phyloP scores from a whole-genome alignment of 1,284 basidiomycete species.

The Phylloporus gajari region DNA sequence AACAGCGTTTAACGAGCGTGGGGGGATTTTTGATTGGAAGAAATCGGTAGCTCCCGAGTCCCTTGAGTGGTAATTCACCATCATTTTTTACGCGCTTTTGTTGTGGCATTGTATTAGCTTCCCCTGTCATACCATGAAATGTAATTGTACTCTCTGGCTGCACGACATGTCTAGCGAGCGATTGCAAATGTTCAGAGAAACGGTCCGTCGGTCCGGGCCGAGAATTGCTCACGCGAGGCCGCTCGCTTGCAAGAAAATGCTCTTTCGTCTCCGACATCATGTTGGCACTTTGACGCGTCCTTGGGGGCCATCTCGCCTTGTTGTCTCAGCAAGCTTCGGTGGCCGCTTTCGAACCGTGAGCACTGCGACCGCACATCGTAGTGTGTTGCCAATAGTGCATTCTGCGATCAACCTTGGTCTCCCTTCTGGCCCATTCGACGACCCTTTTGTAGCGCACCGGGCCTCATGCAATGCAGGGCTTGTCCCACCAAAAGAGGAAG shows the following conservation, averaged over 20 bases:
- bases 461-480: conserved; percentile 32
- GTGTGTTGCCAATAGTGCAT: conserved; percentile 32
- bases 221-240: not conserved
- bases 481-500: conserved; percentile 24
- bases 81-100: not conserved
- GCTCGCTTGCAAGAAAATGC: conserved; percentile 7
- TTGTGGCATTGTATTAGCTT: not conserved
- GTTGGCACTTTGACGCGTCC: conserved; percentile 1
- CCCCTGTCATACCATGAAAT: too few species aligned
- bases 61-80: conserved; percentile 26
- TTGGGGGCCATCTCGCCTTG: not conserved
- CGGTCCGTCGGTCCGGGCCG: conserved; percentile 2
- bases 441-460: conserved; percentile 23
- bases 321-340: not conserved
- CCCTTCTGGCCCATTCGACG: conserved; percentile 34
- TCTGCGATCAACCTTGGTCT: conserved; percentile 40
- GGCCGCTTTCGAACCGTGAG: conserved; percentile 9
- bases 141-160: too few species aligned
- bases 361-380: conserved; percentile 1
- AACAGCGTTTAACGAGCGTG: conserved; percentile 45
- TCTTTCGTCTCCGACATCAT: not conserved
- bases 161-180: too few species aligned
- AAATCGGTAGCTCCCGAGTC: conserved; percentile 10
- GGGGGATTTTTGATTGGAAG: conserved; percentile 51
- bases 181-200: too few species aligned